phyloP scores from a whole-genome alignment of 345 rosid genomes.

The Gossypioides kirkii region DNA sequence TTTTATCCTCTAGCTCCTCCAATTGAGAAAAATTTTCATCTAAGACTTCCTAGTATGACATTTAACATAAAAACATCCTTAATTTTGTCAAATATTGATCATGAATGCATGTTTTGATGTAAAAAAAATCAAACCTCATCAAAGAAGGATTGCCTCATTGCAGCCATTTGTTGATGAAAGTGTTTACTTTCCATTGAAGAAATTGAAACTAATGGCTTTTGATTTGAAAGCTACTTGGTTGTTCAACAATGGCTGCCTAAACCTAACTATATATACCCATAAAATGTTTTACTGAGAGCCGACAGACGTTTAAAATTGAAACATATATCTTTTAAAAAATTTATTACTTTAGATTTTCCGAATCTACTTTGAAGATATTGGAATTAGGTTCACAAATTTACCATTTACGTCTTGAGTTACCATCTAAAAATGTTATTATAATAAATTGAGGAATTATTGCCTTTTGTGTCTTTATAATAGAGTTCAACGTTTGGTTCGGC shows the following conservation, averaged over 20 bases:
- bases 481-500: too few species aligned
- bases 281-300: neutral
- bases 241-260: neutral
- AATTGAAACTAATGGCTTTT: neutral
- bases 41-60: neutral
- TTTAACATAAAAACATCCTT: neutral
- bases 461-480: too few species aligned
- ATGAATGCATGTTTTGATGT: neutral
- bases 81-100: neutral
- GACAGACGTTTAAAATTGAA: neutral
- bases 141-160: conserved; percentile 12
- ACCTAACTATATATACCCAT: neutral
- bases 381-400: neutral
- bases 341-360: neutral
- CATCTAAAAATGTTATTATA: too few species aligned
- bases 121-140: neutral
- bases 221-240: neutral
- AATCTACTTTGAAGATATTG: neutral
- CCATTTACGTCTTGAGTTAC: neutral
- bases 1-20: neutral
- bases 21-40: neutral
- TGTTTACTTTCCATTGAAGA: neutral
- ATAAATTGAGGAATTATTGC: too few species aligned
- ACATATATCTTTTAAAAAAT: neutral
- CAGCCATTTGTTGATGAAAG: neutral